Conservation (phyloP, 2,329 filamentous ascomycete genomes). For the Scedosporium apiospermum region DNA sequence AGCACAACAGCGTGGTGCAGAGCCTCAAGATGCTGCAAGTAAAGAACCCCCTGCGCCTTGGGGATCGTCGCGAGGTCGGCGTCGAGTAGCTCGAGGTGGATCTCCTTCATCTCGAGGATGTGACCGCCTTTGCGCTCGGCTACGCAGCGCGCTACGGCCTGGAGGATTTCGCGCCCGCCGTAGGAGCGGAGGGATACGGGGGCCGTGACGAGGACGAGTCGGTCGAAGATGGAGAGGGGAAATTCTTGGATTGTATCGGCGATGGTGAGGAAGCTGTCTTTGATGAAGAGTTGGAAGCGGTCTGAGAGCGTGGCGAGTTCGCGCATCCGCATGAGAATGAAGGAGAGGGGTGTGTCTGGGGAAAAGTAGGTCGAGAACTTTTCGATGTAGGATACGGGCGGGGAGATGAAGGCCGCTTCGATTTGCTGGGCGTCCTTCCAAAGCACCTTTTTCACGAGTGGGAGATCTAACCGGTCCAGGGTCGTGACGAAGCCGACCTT, state of each 20-base stretch:
- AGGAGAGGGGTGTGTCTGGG: slow-evolving; percentile 68
- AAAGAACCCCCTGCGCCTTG: slow-evolving; percentile 33
- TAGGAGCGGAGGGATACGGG: slow-evolving; percentile 51
- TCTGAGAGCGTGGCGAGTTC: slow-evolving; percentile 55
- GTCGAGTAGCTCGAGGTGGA: slow-evolving; percentile 70
- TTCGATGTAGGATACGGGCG: slow-evolving; percentile 61
- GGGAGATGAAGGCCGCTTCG: slow-evolving; percentile 61
- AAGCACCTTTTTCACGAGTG: slow-evolving; percentile 54
- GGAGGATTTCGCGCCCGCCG: slow-evolving; percentile 39
- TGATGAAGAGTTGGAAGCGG: slow-evolving; percentile 58
- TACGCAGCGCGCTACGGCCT: slow-evolving; percentile 59
- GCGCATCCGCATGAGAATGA: slow-evolving; percentile 66
- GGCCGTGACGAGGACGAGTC: slow-evolving; percentile 46
- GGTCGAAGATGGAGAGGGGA: slow-evolving; percentile 61
- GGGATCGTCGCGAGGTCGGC: slow-evolving; percentile 33
- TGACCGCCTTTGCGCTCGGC: slow-evolving; percentile 56
- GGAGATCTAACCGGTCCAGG: slow-evolving; percentile 61
- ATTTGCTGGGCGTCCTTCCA: slow-evolving; percentile 54
- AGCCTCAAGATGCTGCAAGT: slow-evolving; percentile 61
- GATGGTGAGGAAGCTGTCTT: slow-evolving; percentile 49
- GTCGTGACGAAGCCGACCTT: slow-evolving; percentile 69
- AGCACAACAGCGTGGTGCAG: slow-evolving; percentile 76
- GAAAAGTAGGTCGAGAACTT: slow-evolving; percentile 77
- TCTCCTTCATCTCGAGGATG: slow-evolving; percentile 58
- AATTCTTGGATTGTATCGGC: slow-evolving; percentile 68